Conservation (phyloP, 805 yeast species). For the Suhomyces xylopsoci region DNA sequence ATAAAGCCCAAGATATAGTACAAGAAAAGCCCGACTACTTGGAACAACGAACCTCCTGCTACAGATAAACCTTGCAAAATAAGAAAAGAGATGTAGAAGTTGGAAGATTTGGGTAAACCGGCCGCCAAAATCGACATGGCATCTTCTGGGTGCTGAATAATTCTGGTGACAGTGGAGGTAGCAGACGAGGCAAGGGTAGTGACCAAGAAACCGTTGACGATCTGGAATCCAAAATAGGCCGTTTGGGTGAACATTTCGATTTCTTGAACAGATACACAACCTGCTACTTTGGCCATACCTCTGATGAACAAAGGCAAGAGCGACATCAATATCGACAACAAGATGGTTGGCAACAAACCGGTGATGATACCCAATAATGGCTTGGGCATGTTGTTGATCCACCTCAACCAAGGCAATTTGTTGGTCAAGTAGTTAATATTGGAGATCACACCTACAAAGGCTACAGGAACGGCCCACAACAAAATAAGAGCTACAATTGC, state of each 20-base stretch:
- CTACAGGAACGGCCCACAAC: constrained; percentile 86
- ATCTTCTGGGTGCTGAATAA: constrained; percentile 58
- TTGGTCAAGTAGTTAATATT: constrained; percentile 73
- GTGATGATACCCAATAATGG: constrained; percentile 79
- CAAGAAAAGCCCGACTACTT: constrained; percentile 56
- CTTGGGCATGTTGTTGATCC: constrained; percentile 70
- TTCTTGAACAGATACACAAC: constrained; percentile 66
- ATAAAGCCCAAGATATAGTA: constrained; percentile 56
- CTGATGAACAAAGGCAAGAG: constrained; percentile 83
- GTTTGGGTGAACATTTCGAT: constrained; percentile 81
- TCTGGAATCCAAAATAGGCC: constrained; percentile 89
- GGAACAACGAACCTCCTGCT: constrained; percentile 74
- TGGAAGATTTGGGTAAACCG: constrained; percentile 85
- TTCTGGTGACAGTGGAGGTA: constrained; percentile 70
- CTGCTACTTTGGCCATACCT: constrained; percentile 70
- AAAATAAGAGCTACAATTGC: constrained; percentile 55
- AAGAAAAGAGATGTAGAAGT: constrained; percentile 83
- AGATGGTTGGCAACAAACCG: constrained; percentile 79
- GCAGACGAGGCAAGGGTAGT: constrained; percentile 81
- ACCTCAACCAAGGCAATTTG: constrained; percentile 69
- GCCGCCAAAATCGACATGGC: constrained; percentile 76
- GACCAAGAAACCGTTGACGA: constrained; percentile 83
- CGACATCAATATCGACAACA: constrained; percentile 79
- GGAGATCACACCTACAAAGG: constrained; percentile 93
- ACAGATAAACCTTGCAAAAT: constrained; percentile 76